A percentile compares a stretch with the other conserved stretches of the same genome.
These are phyloP conservation scores for Acacia pycnantha DNA, from an alignment of 331 rosid genomes.

Conservation along the genomic window DNA sequence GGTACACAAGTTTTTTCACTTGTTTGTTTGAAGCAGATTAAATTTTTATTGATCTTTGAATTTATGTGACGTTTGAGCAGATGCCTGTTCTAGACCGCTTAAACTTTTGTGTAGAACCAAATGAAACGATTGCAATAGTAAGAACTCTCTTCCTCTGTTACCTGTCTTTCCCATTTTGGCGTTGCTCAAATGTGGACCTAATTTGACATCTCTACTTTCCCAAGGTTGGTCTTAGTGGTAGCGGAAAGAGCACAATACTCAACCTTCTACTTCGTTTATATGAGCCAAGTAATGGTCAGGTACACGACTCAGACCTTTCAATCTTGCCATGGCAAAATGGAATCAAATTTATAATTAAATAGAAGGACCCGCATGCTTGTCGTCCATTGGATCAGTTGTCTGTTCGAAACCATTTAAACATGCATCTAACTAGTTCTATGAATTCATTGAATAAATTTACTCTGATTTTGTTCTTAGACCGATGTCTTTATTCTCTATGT, in stretches of 20 bases:
- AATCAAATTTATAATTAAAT: background rate
- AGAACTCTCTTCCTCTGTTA: slow-evolving; percentile 28
- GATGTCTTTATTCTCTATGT: background rate
- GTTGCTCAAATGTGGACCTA: slow-evolving; percentile 12
- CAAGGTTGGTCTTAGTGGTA: slow-evolving; percentile 79
- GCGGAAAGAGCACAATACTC: slow-evolving; percentile 81
- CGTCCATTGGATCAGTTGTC: background rate
- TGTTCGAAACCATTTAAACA: slow-evolving; percentile 9
- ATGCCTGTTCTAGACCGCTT: slow-evolving; percentile 55
- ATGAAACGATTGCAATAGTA: slow-evolving; percentile 81
- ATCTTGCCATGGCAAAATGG: slow-evolving; percentile 1
- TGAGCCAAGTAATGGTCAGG: slow-evolving; percentile 76
- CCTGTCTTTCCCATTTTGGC: slow-evolving; percentile 10
- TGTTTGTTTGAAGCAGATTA: slow-evolving; percentile 5
- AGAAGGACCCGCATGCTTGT: background rate
- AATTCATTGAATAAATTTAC: background rate
- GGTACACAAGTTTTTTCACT: background rate
- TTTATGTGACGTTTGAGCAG: slow-evolving; percentile 41
- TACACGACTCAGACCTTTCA: slow-evolving; percentile 27
- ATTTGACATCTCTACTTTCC: slow-evolving; percentile 26
- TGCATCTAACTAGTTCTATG: background rate
- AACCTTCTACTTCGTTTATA: slow-evolving; percentile 79
- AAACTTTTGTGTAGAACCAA: slow-evolving; percentile 55
- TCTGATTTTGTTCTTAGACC: background rate
- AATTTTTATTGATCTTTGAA: background rate